These are phyloP conservation scores for Pestalotiopsis sp. DNA, from an alignment of 2,329 filamentous ascomycete species.

Conservation along the genomic window DNA sequence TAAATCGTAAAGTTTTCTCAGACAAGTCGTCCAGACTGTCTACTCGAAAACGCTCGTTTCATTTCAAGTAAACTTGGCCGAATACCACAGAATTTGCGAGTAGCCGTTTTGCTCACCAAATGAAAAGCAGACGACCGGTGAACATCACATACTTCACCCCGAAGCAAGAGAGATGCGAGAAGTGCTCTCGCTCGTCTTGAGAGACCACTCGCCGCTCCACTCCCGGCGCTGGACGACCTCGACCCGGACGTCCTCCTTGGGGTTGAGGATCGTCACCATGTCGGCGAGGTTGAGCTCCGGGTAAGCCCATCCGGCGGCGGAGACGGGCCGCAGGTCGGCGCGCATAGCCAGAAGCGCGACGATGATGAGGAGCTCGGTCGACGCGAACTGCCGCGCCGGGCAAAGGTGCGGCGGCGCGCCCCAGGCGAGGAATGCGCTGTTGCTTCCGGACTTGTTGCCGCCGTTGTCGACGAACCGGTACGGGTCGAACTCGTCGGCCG, in stretches of 20 bases:
- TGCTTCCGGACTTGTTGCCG: constrained; percentile 11
- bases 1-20: no score
- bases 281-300: constrained; percentile 16
- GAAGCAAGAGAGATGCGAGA: constrained; percentile 5
- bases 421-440: constrained; percentile 18
- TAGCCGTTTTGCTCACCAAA: no score
- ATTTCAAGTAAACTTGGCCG: no score
- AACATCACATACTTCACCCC: neutral
- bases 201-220: neutral
- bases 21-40: no score
- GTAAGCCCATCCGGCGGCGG: neutral
- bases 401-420: constrained; percentile 25
- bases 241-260: neutral
- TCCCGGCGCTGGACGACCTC: neutral
- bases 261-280: constrained; percentile 6
- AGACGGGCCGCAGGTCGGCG: constrained; percentile 22
- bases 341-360: constrained; percentile 25
- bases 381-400: constrained; percentile 30
- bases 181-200: constrained; percentile 10
- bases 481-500: constrained; percentile 22
- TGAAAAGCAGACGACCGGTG: no score
- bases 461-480: constrained; percentile 22
- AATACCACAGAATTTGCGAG: no score
- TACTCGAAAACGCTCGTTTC: no score
- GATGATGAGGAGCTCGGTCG: constrained; percentile 28